Evolutionary conservation across 805 yeast genomes (phyloP).

Genomic region (Cyberlindnera veronae): DNA sequence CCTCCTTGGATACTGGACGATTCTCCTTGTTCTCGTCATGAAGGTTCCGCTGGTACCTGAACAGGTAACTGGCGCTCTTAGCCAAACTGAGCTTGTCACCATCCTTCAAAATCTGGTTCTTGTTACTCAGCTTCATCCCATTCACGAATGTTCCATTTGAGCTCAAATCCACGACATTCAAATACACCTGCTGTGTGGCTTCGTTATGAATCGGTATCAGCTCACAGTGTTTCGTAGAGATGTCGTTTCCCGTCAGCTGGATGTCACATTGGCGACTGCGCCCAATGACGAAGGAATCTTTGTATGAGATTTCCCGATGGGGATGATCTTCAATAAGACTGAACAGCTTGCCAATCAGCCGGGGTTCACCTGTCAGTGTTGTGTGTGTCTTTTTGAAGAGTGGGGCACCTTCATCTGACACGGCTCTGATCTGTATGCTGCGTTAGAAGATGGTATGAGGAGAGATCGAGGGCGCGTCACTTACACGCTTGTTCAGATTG

Average conservation of each 20-base stretch:
- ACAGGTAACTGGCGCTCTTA: constrained; percentile 47
- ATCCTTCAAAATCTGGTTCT: constrained; percentile 47
- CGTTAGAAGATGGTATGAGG: constrained; percentile 1
- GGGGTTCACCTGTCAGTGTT: background rate
- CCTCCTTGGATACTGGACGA: constrained; percentile 4
- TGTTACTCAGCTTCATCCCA: constrained; percentile 45
- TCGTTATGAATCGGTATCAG: constrained; percentile 40
- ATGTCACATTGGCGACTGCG: constrained; percentile 61
- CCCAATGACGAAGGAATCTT: constrained; percentile 40
- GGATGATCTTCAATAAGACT: constrained; percentile 10
- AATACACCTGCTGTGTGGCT: constrained; percentile 32
- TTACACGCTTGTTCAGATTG: constrained; percentile 14
- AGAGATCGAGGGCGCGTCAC: background rate
- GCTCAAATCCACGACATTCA: constrained; percentile 50
- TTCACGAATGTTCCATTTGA: constrained; percentile 69
- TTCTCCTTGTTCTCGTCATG: constrained; percentile 17
- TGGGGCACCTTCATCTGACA: constrained; percentile 15
- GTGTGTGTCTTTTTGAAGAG: constrained; percentile 19
- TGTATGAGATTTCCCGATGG: constrained; percentile 30
- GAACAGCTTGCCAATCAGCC: constrained; percentile 18
- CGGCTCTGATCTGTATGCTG: constrained; percentile 5
- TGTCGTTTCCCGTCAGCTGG: constrained; percentile 50
- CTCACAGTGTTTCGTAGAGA: constrained; percentile 64
- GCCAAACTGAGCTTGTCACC: constrained; percentile 65
- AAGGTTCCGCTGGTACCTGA: constrained; percentile 36